Conservation (phyloP, 345 rosid species). For the Odontarrhena argentea region DNA sequence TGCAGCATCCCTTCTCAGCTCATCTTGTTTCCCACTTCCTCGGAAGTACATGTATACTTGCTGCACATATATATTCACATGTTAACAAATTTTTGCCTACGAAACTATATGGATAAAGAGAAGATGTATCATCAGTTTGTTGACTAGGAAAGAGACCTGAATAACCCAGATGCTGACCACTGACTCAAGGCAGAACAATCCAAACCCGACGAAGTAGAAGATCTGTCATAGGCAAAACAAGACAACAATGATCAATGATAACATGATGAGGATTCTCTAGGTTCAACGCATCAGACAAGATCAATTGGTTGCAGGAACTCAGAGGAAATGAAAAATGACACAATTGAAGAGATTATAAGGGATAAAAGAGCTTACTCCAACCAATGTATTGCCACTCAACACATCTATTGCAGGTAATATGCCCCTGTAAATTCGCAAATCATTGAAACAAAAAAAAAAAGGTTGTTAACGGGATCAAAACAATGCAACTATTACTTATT, state of each 20-base stretch:
- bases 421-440: conserved; percentile 55
- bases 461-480: not conserved
- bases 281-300: not conserved
- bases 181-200: conserved; percentile 68
- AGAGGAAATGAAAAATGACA: not conserved
- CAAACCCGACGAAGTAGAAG: conserved; percentile 87
- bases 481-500: not conserved
- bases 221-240: conserved; percentile 50
- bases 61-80: conserved; percentile 43
- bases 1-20: conserved; percentile 60
- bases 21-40: conserved; percentile 72
- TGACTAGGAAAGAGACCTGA: conserved; percentile 53
- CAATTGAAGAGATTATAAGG: conserved; percentile 1
- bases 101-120: conserved; percentile 11
- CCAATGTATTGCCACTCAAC: conserved; percentile 45
- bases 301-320: not conserved
- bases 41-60: conserved; percentile 85
- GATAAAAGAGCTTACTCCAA: conserved; percentile 60
- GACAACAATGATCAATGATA: not conserved
- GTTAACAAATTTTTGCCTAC: conserved; percentile 4
- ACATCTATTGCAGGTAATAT: conserved; percentile 82
- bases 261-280: not conserved
- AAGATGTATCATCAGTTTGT: not conserved
- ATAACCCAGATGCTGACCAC: conserved; percentile 88
- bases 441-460: not conserved